These are phyloP conservation scores for Hypoxylon sp. DNA, from an alignment of 2,329 filamentous ascomycete genomes.

Conservation along the genomic window DNA sequence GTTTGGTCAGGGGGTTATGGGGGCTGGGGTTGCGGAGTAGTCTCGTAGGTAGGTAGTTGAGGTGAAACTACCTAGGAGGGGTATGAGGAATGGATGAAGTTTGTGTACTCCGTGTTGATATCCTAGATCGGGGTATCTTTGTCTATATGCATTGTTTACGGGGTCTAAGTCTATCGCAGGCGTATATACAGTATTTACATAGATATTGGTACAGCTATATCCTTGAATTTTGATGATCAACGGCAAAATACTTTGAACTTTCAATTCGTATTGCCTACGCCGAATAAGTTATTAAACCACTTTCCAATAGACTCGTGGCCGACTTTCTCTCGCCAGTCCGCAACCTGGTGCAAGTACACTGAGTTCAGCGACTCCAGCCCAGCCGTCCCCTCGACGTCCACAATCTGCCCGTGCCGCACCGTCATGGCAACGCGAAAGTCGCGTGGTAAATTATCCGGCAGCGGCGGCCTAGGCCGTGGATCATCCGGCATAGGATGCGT, in stretches of 20 bases:
- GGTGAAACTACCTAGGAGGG: too few species aligned
- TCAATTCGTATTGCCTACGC: slow-evolving; percentile 12
- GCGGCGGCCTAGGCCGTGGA: slow-evolving; percentile 60
- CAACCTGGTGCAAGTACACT: slow-evolving; percentile 39
- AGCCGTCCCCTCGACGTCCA: slow-evolving; percentile 23
- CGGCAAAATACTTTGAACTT: too few species aligned
- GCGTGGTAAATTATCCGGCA: slow-evolving; percentile 58
- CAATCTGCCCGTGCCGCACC: slow-evolving; percentile 52
- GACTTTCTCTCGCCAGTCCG: slow-evolving; percentile 40
- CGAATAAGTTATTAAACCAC: slow-evolving; percentile 46
- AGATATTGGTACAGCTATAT: too few species aligned
- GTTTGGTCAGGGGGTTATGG: slow-evolving; percentile 93
- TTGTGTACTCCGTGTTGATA: slow-evolving; percentile 2
- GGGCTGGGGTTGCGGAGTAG: slow-evolving; percentile 31
- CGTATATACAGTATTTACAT: slow-evolving; percentile 9
- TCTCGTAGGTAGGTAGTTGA: too few species aligned
- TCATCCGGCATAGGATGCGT: slow-evolving; percentile 67
- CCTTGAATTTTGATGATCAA: too few species aligned
- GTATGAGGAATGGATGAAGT: neutral
- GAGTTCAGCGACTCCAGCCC: slow-evolving; percentile 25
- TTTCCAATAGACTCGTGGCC: slow-evolving; percentile 33
- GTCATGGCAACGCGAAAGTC: slow-evolving; percentile 50
- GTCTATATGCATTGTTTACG: slow-evolving; percentile 1
- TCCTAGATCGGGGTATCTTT: slow-evolving; percentile 9
- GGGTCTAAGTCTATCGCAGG: slow-evolving; percentile 12